These are phyloP conservation scores for Xylariales sp. DNA, from an alignment of 2,329 filamentous ascomycete genomes.

Conservation along the genomic window DNA sequence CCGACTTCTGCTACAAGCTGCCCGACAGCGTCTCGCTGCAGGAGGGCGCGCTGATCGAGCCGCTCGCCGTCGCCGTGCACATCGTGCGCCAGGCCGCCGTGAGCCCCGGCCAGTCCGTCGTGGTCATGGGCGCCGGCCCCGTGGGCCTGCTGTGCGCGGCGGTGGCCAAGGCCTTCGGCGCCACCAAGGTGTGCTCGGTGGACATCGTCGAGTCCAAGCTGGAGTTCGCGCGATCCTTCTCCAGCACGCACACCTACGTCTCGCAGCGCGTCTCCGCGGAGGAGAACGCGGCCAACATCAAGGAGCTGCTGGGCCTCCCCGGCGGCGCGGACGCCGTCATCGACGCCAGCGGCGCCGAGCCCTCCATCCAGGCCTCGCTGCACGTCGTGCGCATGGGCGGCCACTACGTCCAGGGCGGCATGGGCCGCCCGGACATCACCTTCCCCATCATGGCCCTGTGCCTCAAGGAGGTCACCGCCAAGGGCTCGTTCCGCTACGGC, in stretches of 20 bases:
- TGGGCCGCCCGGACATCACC: conserved; percentile 82
- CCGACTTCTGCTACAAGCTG: conserved; percentile 91
- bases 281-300: conserved; percentile 70
- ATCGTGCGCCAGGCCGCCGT: conserved; percentile 72
- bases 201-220: conserved; percentile 81
- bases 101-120: conserved; percentile 69
- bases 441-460: conserved; percentile 92
- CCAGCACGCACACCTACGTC: conserved; percentile 66
- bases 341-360: conserved; percentile 75
- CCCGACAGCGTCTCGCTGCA: conserved; percentile 72
- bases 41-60: conserved; percentile 89
- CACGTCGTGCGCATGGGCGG: conserved; percentile 69
- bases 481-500: conserved; percentile 86
- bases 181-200: conserved; percentile 76
- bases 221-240: conserved; percentile 70
- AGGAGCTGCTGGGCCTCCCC: conserved; percentile 58
- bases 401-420: conserved; percentile 80
- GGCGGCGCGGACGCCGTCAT: conserved; percentile 72
- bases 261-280: conserved; percentile 59
- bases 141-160: conserved; percentile 85
- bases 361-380: conserved; percentile 70
- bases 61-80: conserved; percentile 81
- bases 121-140: conserved; percentile 83
- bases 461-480: conserved; percentile 81
- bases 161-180: conserved; percentile 82